Base-by-base conservation (phyloP, 768 basidiomycete species). In the Termitomyces sp. region DNA sequence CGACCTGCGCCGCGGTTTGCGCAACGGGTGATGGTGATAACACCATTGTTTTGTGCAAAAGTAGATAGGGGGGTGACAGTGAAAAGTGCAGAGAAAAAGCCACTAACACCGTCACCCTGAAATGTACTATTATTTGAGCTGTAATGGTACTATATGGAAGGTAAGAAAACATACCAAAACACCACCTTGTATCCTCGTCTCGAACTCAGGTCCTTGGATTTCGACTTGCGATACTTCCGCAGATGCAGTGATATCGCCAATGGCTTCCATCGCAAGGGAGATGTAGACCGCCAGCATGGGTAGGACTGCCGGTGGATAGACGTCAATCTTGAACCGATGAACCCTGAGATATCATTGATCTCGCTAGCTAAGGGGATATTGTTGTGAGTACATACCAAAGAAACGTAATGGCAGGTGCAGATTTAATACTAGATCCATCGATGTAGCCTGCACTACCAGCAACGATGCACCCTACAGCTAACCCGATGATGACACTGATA, bases 11-110 rank as follows among this genome's bases (percentile, higher is more conserved):
- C 72, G 30, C 88, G 80, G 66, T 88, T 92, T 5, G 91, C 91
- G 60, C 91, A 93, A 0, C 89, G 84, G 0, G 92, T 93, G 56
- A 93, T 81, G 17, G 85, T 85, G 45, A 93, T 92, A 32, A 89
- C 87, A 37, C 88, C 88, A 62, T 89, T 90, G 63, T 90, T 90
- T 76, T 88, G 66, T 9, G 49, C 57, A 60, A 91, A 93, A 42
- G 84, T 82, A 9, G 87, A 88, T 46, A 93, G 73, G 0, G 91
- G 91, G 0, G 88, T 83, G 34, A 90, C 85, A 0, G 90, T 93
- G 70, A 91, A 87, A 19, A 91, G 71, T 8, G 84, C 88, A 3
- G 90, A 88, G 45, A 93, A 26, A 65, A 93, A 84, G 5, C 90
- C 90, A 15, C 87, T 83, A 12, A 93, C 58, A n/a, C 90, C 90